Percentiles rank a stretch among this genome's conserved stretches.
Conservation (phyloP, 495 filamentous ascomycete species). For the Aspergillus sparsus region DNA sequence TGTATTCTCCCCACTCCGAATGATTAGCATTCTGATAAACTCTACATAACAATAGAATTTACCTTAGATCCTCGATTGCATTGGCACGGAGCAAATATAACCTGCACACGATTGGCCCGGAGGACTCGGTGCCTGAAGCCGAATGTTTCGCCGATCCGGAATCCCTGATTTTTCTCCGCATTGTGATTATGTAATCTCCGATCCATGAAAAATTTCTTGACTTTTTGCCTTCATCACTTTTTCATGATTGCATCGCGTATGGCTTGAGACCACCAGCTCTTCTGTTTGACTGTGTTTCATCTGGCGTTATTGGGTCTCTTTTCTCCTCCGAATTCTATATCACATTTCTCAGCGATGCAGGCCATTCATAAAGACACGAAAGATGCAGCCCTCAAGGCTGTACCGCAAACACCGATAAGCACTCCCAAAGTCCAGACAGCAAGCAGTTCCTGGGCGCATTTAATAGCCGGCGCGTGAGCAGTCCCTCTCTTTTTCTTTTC, state of each 20-base stretch:
- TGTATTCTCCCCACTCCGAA: too few species aligned
- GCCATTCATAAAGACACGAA: slow-evolving; percentile 18
- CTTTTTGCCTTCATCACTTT: slow-evolving; percentile 12
- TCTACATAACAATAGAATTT: too few species aligned
- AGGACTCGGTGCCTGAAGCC: too few species aligned
- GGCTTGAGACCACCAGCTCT: slow-evolving; percentile 6
- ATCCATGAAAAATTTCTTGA: slow-evolving; percentile 16
- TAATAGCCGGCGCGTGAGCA: slow-evolving; percentile 82
- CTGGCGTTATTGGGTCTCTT: not conserved
- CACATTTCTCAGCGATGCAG: slow-evolving; percentile 12
- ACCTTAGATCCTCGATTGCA: too few species aligned
- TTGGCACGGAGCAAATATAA: not conserved
- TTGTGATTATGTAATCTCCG: slow-evolving; percentile 15
- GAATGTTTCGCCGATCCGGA: slow-evolving; percentile 1
- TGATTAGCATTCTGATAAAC: too few species aligned
- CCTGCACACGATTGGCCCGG: too few species aligned
- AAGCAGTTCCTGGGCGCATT: slow-evolving; percentile 65
- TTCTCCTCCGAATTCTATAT: not conserved
- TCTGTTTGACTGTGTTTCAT: not conserved
- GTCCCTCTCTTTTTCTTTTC: not conserved
- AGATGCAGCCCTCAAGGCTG: slow-evolving; percentile 17
- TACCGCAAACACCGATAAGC: slow-evolving; percentile 13
- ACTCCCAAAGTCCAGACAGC: slow-evolving; percentile 17
- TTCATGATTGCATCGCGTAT: slow-evolving; percentile 4
- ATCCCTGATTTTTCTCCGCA: slow-evolving; percentile 12